Conservation (phyloP, 106 monocot genomes). For the Amphibolis antarctica region DNA sequence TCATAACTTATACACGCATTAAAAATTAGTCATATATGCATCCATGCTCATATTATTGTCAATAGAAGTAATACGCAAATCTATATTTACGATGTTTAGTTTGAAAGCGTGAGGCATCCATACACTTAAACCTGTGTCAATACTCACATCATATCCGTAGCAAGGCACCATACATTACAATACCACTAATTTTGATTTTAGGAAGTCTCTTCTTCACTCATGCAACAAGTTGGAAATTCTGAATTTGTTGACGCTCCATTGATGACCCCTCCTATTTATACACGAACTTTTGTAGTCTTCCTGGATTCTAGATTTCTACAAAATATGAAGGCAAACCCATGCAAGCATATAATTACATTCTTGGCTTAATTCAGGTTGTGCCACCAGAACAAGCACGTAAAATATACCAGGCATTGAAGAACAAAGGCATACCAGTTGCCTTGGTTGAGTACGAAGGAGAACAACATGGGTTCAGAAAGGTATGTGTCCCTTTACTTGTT, state of each 20-base stretch:
- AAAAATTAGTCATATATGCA: too few relatives aligned
- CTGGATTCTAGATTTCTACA: neutral
- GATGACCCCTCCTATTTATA: neutral
- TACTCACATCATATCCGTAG: too few relatives aligned
- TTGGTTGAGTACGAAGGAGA: slow-evolving; percentile 87
- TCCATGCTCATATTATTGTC: too few relatives aligned
- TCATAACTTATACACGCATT: too few relatives aligned
- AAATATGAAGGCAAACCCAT: neutral
- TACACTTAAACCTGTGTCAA: too few relatives aligned
- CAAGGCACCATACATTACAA: too few relatives aligned
- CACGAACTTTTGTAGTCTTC: neutral
- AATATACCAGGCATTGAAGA: slow-evolving; percentile 64
- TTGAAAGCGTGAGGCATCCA: too few relatives aligned
- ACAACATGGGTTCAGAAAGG: slow-evolving; percentile 94
- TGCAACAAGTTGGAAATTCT: neutral
- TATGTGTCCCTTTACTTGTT: slow-evolving; percentile 2
- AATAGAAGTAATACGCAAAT: too few relatives aligned
- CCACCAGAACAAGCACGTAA: slow-evolving; percentile 73
- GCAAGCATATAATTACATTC: neutral
- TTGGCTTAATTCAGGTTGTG: slow-evolving; percentile 45
- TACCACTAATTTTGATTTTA: neutral
- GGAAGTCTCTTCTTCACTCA: neutral
- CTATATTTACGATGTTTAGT: too few relatives aligned
- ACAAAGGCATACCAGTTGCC: slow-evolving; percentile 80
- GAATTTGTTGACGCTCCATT: neutral